Evolutionary conservation across 192 early-diverging fungal species (phyloP).

Genomic region (Coemansia nantahalensis): DNA sequence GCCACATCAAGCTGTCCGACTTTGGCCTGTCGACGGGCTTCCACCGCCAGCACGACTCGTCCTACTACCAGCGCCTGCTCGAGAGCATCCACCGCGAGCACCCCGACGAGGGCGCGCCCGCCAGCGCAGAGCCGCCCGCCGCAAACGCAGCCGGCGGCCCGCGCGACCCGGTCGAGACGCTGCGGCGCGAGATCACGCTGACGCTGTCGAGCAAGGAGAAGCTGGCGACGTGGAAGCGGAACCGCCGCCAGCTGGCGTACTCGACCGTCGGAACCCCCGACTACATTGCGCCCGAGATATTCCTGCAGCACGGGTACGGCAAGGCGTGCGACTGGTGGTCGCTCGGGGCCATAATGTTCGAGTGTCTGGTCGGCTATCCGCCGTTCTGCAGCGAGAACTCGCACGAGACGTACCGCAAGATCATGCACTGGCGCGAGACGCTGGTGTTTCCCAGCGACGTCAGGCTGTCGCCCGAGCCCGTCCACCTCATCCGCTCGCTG

Average conservation of each 20-base stretch:
- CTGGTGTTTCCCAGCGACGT: constrained; percentile 93
- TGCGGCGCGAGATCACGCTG: constrained; percentile 77
- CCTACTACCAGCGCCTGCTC: constrained; percentile 84
- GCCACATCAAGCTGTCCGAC: constrained; percentile 99
- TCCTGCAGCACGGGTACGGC: constrained; percentile 91
- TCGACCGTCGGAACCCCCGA: constrained; percentile 99
- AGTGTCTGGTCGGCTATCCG: constrained; percentile 96
- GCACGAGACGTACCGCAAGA: constrained; percentile 97
- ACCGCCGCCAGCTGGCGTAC: constrained; percentile 91
- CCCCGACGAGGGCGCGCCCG: constrained; percentile 50
- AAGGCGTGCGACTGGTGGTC: constrained; percentile 99
- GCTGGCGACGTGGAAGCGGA: constrained; percentile 98
- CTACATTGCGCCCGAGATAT: constrained; percentile 97
- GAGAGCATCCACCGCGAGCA: constrained; percentile 64
- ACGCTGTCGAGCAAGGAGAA: constrained; percentile 92
- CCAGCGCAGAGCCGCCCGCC: background rate
- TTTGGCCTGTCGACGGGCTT: constrained; percentile 99
- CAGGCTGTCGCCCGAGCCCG: constrained; percentile 83
- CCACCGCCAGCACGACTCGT: constrained; percentile 97
- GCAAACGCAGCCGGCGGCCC: constrained; percentile 10
- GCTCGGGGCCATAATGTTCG: constrained; percentile 98
- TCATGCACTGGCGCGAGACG: constrained; percentile 93
- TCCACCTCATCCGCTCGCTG: constrained; percentile 87
- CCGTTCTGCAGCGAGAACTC: constrained; percentile 96
- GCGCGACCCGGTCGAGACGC: constrained; percentile 55